Evolutionary conservation across 257 asterid species (phyloP).

Genomic region (Capsicum chinense): DNA sequence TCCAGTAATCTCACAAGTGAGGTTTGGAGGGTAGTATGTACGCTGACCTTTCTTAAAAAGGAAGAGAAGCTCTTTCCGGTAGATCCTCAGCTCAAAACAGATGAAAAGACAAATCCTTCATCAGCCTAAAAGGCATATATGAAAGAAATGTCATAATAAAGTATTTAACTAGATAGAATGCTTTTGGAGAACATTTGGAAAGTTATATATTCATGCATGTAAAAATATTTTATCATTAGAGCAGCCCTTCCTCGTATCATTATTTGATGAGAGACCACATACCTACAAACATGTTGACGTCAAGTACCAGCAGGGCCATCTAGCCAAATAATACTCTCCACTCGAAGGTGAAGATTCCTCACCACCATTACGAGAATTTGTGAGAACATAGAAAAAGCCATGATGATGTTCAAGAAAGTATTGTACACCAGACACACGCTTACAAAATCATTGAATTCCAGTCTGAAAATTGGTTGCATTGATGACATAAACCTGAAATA

Average conservation of each 20-base stretch:
- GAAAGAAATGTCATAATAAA: background rate
- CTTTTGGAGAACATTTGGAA: background rate
- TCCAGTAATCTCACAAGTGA: too few relatives aligned
- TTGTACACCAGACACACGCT: conserved; percentile 84
- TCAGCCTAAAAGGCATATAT: background rate
- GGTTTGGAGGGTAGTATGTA: too few relatives aligned
- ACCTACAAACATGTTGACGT: conserved; percentile 66
- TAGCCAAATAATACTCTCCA: conserved; percentile 70
- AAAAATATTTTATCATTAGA: background rate
- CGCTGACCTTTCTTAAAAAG: too few relatives aligned
- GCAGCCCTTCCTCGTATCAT: background rate
- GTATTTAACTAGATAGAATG: background rate
- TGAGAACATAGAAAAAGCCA: conserved; percentile 68
- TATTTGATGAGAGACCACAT: background rate
- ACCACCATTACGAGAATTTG: conserved; percentile 66
- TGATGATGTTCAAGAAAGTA: conserved; percentile 84
- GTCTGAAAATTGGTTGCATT: conserved; percentile 53
- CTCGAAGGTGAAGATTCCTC: conserved; percentile 40
- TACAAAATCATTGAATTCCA: conserved; percentile 66
- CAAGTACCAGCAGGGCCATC: conserved; percentile 64
- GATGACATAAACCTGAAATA: conserved; percentile 78
- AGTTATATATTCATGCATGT: background rate
- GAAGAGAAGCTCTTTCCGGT: too few relatives aligned
- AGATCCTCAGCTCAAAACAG: too few relatives aligned
- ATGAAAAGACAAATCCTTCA: background rate